phyloP scores from a whole-genome alignment of 176 grass and related monocot genomes.

The Musa beccarii region DNA sequence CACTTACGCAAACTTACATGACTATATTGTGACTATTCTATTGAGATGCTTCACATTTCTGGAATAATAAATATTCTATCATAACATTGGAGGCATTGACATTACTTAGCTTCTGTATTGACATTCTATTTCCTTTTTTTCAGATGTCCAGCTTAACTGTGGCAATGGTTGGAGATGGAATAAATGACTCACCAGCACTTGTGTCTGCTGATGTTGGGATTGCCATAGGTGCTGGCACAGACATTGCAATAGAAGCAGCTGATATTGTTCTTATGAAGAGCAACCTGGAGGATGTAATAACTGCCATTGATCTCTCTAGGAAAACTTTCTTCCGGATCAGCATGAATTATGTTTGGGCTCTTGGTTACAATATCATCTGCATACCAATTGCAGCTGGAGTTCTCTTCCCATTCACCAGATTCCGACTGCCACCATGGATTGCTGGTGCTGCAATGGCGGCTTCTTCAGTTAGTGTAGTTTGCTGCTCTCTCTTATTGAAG shows the following conservation, averaged over 20 bases:
- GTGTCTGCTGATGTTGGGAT: conserved; percentile 75
- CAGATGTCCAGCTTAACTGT: conserved; percentile 62
- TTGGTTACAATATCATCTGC: conserved; percentile 84
- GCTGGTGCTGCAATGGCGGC: conserved; percentile 92
- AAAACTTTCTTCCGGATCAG: conserved; percentile 85
- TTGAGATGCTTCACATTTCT: neutral
- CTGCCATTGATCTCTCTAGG: conserved; percentile 80
- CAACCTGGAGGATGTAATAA: conserved; percentile 91
- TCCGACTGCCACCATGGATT: conserved; percentile 82
- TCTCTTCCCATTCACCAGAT: conserved; percentile 60
- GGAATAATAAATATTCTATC: neutral
- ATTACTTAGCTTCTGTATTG: neutral
- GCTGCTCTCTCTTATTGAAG: conserved; percentile 78
- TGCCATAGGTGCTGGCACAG: conserved; percentile 80
- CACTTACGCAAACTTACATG: neutral
- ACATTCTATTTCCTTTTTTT: neutral
- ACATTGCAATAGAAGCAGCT: conserved; percentile 86
- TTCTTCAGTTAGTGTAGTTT: conserved; percentile 81
- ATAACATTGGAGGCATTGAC: neutral
- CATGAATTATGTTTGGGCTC: conserved; percentile 92
- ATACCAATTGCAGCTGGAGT: conserved; percentile 71
- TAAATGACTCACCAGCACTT: conserved; percentile 86
- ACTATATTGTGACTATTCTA: neutral
- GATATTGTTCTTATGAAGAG: conserved; percentile 98
- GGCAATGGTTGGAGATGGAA: conserved; percentile 91